Conservation (phyloP, 768 basidiomycete species). For the Lactifluus subvellereus region DNA sequence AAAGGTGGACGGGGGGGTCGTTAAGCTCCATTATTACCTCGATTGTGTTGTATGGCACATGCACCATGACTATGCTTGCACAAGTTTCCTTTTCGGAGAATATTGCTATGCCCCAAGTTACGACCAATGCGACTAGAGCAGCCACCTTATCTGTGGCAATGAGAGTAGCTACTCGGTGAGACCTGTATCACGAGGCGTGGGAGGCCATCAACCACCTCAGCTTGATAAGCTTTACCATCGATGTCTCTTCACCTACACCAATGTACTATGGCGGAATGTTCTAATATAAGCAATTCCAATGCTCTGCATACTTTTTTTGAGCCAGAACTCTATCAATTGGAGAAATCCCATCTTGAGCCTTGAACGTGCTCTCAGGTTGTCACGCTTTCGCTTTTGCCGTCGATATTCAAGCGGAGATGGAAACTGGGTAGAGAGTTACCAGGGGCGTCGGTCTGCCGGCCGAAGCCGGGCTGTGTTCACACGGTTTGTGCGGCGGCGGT, state of each 20-base stretch:
- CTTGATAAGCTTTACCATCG: too few relatives aligned
- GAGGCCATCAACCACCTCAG: too few relatives aligned
- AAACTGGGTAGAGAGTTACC: not conserved
- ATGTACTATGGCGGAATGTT: too few relatives aligned
- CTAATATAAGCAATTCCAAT: too few relatives aligned
- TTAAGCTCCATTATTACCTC: constrained; percentile 34
- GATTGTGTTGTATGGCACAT: constrained; percentile 13
- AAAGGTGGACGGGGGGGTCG: constrained; percentile 82
- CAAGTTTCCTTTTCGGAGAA: not conserved
- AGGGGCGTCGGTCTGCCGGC: constrained; percentile 1
- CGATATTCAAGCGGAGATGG: not conserved
- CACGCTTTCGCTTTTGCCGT: too few relatives aligned
- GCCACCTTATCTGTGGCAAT: not conserved
- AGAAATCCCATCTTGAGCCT: too few relatives aligned
- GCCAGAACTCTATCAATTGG: too few relatives aligned
- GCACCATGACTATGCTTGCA: constrained; percentile 11
- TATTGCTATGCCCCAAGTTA: not conserved
- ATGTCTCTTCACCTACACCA: too few relatives aligned
- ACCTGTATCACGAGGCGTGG: too few relatives aligned
- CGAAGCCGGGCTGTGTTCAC: constrained; percentile 4
- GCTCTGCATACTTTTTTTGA: too few relatives aligned
- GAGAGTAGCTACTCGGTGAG: not conserved
- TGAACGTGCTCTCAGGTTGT: too few relatives aligned
- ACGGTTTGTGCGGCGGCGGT: not conserved
- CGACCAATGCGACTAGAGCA: not conserved